These are phyloP conservation scores for Graphilbum fragrans DNA, from an alignment of 2,329 filamentous ascomycete species.

Conservation along the genomic window DNA sequence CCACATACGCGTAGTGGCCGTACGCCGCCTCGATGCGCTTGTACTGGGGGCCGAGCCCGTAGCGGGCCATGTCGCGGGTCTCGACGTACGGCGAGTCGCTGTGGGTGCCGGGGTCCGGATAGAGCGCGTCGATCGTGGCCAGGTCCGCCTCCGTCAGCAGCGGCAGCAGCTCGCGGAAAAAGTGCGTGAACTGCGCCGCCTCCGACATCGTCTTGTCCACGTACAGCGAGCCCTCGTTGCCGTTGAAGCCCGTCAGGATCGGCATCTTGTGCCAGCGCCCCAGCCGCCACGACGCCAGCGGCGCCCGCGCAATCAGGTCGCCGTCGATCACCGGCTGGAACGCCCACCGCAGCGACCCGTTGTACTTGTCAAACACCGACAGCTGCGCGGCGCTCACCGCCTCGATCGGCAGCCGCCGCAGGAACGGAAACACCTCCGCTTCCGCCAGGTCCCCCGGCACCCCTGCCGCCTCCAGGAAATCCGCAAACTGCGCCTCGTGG, in stretches of 20 bases:
- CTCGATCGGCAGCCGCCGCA: conserved; percentile 22
- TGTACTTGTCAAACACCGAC: conserved; percentile 20
- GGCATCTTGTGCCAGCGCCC: conserved; percentile 20
- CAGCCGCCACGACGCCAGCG: conserved; percentile 14
- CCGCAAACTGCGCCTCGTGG: conserved; percentile 36
- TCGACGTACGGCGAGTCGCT: conserved; percentile 25
- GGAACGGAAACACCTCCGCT: conserved; percentile 28
- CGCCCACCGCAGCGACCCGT: conserved; percentile 25
- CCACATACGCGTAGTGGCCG: conserved; percentile 40
- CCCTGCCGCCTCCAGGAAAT: conserved; percentile 32
- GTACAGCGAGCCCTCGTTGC: conserved; percentile 30
- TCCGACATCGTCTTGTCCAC: conserved; percentile 22
- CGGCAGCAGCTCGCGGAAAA: conserved; percentile 26
- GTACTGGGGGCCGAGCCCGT: conserved; percentile 26
- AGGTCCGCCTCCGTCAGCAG: conserved; percentile 22
- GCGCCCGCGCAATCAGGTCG: conserved; percentile 15
- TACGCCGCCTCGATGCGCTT: conserved; percentile 42
- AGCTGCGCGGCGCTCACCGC: conserved; percentile 20
- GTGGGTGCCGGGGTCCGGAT: conserved; percentile 23
- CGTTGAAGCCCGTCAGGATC: conserved; percentile 29
- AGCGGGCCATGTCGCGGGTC: conserved; percentile 22
- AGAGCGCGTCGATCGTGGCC: conserved; percentile 21
- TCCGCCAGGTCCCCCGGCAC: conserved; percentile 30
- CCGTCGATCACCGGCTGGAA: conserved; percentile 42
- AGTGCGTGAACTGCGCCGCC: conserved; percentile 21